Conservation (phyloP, 1,284 basidiomycete genomes). For the Gymnopus androsaceus region DNA sequence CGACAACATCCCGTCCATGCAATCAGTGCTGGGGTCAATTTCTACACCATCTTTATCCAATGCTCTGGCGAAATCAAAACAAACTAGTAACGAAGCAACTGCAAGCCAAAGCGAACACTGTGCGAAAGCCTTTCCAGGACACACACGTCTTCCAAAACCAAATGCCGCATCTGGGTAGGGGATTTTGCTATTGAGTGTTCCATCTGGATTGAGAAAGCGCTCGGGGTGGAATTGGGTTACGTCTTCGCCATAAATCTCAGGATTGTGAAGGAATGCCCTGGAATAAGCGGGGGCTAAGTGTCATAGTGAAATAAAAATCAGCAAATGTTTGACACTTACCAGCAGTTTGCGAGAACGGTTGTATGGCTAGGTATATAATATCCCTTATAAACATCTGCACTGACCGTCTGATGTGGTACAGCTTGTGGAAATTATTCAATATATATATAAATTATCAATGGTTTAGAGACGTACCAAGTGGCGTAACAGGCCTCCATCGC, state of each 20-base stretch:
- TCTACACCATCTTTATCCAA: too few relatives aligned
- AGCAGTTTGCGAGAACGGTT: slow-evolving; percentile 12
- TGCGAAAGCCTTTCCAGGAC: slow-evolving; percentile 9
- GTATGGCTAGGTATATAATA: slow-evolving; percentile 17
- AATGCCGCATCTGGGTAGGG: too few relatives aligned
- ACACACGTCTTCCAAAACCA: slow-evolving; percentile 10
- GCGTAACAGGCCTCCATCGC: slow-evolving; percentile 16
- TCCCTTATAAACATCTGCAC: too few relatives aligned
- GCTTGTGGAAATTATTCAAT: neutral
- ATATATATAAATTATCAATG: slow-evolving; percentile 14
- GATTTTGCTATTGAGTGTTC: too few relatives aligned
- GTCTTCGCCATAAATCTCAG: too few relatives aligned
- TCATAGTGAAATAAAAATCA: too few relatives aligned
- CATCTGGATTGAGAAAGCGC: too few relatives aligned
- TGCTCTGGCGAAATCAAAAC: slow-evolving; percentile 11
- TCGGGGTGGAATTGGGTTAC: too few relatives aligned
- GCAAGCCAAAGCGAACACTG: slow-evolving; percentile 11
- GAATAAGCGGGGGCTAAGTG: too few relatives aligned
- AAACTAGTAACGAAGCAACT: slow-evolving; percentile 9
- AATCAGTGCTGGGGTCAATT: slow-evolving; percentile 8
- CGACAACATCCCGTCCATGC: slow-evolving; percentile 3
- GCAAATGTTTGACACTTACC: slow-evolving; percentile 11
- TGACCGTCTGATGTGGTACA: slow-evolving; percentile 18
- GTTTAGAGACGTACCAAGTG: slow-evolving; percentile 10
- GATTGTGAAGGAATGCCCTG: too few relatives aligned